These are phyloP conservation scores for Phaeophleospora eucalypticola DNA, from an alignment of 2,329 filamentous ascomycete genomes.

Conservation along the genomic window DNA sequence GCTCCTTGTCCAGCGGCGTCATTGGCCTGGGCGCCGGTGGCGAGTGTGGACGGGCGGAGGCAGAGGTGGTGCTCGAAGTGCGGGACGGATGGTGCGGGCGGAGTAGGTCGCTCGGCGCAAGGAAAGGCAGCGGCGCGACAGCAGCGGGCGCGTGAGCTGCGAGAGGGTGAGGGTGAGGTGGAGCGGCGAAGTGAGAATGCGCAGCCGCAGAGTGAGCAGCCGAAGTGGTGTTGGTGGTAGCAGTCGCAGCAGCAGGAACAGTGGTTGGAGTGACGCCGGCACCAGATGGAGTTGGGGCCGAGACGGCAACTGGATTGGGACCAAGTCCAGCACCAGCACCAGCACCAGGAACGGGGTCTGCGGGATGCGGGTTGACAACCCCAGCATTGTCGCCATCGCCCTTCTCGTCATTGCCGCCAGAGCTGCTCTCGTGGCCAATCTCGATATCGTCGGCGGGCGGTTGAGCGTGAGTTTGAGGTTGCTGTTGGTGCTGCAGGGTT, in stretches of 20 bases:
- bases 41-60: not conserved
- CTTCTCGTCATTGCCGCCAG: not conserved
- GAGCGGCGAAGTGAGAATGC: not conserved
- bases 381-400: too few relatives aligned
- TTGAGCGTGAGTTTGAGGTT: not conserved
- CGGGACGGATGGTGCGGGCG: conserved; percentile 8
- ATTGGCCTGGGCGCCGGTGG: conserved; percentile 9
- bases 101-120: conserved; percentile 19
- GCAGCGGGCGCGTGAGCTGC: not conserved
- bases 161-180: not conserved
- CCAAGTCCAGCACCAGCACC: too few relatives aligned
- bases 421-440: not conserved
- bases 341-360: too few relatives aligned
- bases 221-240: not conserved
- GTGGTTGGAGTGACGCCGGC: not conserved
- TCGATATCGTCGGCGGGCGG: not conserved
- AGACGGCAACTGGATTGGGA: too few relatives aligned
- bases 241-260: not conserved
- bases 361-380: too few relatives aligned
- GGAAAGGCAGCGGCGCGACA: conserved; percentile 10
- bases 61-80: conserved; percentile 2
- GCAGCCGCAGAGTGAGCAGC: too few relatives aligned
- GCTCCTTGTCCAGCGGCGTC: conserved; percentile 63
- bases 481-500: not conserved
- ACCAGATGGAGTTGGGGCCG: too few relatives aligned